Evolutionary conservation across 495 filamentous ascomycete genomes (phyloP).

Genomic region (Daldinia decipiens): DNA sequence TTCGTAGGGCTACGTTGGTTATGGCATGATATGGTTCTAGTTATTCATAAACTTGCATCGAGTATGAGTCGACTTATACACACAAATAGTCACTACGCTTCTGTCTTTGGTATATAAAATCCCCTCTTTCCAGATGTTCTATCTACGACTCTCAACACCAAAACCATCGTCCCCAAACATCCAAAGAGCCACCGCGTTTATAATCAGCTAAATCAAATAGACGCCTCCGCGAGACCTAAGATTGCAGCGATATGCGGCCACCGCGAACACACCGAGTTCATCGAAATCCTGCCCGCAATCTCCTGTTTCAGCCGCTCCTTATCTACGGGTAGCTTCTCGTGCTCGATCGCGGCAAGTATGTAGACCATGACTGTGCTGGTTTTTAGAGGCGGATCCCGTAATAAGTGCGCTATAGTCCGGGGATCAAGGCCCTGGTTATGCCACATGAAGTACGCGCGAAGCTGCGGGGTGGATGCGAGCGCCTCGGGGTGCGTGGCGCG

Average conservation of each 20-base stretch:
- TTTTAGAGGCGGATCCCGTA: slow-evolving; percentile 67
- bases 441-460: slow-evolving; percentile 73
- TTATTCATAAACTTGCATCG: not conserved
- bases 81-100: not conserved
- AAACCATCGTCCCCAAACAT: not conserved
- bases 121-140: not conserved
- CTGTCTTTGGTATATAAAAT: not conserved
- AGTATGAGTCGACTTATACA: not conserved
- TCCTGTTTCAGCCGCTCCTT: slow-evolving; percentile 47
- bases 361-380: slow-evolving; percentile 61
- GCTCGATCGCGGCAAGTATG: slow-evolving; percentile 55
- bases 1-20: not conserved
- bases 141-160: not conserved
- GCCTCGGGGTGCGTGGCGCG: slow-evolving; percentile 37
- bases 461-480: slow-evolving; percentile 45
- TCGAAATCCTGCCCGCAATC: slow-evolving; percentile 38
- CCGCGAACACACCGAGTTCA: not conserved
- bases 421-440: slow-evolving; percentile 57
- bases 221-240: not conserved
- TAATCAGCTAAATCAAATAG: not conserved
- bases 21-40: not conserved
- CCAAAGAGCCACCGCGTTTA: not conserved
- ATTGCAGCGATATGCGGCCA: not conserved
- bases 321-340: slow-evolving; percentile 56
- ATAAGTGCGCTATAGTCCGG: slow-evolving; percentile 56